A percentile compares a stretch with the other conserved stretches of the same genome.
phyloP scores from a whole-genome alignment of 306 rosid genomes.

The Arachis hypogaea region DNA sequence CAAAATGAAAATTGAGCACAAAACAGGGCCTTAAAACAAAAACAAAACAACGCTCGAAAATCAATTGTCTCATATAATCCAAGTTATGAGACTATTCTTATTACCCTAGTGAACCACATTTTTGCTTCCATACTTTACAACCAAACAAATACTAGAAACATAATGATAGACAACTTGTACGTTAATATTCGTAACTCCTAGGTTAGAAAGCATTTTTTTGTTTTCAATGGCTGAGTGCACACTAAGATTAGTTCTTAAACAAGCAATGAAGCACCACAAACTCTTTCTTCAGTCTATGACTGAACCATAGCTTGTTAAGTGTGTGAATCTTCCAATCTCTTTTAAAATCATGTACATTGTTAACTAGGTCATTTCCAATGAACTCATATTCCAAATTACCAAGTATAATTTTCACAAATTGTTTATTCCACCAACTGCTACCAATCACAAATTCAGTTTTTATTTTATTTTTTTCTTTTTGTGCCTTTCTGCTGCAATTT shows the following conservation, averaged over 20 bases:
- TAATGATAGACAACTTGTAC: background rate
- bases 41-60: no score
- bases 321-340: background rate
- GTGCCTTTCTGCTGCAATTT: background rate
- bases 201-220: no score
- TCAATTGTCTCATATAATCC: no score
- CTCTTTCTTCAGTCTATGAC: background rate
- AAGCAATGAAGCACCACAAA: background rate
- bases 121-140: background rate
- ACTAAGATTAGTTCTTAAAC: background rate
- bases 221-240: background rate
- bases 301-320: background rate
- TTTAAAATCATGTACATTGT: background rate
- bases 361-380: background rate
- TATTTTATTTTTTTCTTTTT: background rate
- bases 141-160: slow-evolving; percentile 1
- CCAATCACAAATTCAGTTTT: background rate
- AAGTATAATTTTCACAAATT: background rate
- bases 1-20: no score
- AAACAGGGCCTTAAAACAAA: no score
- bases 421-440: background rate
- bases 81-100: background rate
- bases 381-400: background rate
- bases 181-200: no score
- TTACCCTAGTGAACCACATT: background rate